Base-by-base conservation (phyloP, 257 asterid species). In the Dorcoceras hygrometricum region DNA sequence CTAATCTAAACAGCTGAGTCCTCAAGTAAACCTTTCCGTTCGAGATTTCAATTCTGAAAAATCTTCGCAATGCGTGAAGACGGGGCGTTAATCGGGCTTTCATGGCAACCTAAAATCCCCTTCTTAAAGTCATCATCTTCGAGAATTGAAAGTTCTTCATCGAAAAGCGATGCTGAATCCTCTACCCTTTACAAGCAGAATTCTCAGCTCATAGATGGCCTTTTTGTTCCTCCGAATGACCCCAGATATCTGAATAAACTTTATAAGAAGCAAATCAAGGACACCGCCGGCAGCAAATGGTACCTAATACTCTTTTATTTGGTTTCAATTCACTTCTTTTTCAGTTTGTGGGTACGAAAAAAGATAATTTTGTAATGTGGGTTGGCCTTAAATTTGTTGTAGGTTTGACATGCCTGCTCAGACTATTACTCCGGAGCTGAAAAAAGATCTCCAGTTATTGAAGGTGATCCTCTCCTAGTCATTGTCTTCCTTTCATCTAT, bases 341-440 rank as follows among this genome's bases (percentile, higher is more conserved):
- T 2, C 46, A 64, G 6, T 60, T 63, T 67, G 11, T 26, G 12
- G 32, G 14, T 19, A 28, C n/a, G 20, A 3, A 12, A 55, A 34
- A 19, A 34, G 9, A 20, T 31, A 56, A 23, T 59, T 57, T 71
- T 61, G 10, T 68, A 4, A 68, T 56, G 54, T 70, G 28, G 53
- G 28, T 46, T 57, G 74, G 25, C 39, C 8, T 20, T 70, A 25
- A 27, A 16, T 59, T 65, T 64, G 50, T 55, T 23, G 60, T 71
- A 91, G 98, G 98, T 91, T 91, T 76, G 96, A 91, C 73, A 91
- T 89, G 96, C 92, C 92, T 67, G 98, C 98, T 23, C 95, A 83
- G 53, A 85, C 88, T 31, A 71, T 93, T 14, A 93, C 97, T 4
- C 96, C 97, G 26, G 95, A 88, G 83, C 86, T 90, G 72, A 85